These are phyloP conservation scores for Amanita subjunquillea DNA, from an alignment of 768 basidiomycete species.

Conservation along the genomic window DNA sequence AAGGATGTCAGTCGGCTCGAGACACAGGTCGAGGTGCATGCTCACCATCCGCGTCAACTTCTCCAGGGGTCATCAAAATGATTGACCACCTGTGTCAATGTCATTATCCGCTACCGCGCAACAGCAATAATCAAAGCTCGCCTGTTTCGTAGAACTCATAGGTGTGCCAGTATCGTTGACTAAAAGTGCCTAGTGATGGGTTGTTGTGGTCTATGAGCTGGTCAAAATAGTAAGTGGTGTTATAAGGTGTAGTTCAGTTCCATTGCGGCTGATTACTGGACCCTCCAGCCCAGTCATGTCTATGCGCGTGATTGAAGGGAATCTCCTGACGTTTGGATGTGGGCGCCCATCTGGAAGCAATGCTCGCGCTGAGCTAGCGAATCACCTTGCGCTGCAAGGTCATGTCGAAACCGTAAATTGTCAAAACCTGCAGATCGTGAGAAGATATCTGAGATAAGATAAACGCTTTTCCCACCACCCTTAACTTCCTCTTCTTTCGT, in stretches of 20 bases:
- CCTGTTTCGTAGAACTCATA: conserved; percentile 55
- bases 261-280: conserved; percentile 32
- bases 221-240: conserved; percentile 44
- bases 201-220: conserved; percentile 44
- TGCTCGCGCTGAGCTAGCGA: too few species aligned
- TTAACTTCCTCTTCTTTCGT: too few species aligned
- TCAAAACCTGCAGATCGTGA: too few species aligned
- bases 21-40: background rate
- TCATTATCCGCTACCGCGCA: background rate
- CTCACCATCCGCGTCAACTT: conserved; percentile 42
- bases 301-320: conserved; percentile 26
- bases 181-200: conserved; percentile 63
- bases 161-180: conserved; percentile 64
- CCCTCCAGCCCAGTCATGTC: conserved; percentile 14
- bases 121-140: conserved; percentile 8
- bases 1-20: background rate
- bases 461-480: too few species aligned
- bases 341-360: conserved; percentile 10
- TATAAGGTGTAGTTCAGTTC: conserved; percentile 32
- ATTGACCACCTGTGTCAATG: conserved; percentile 37
- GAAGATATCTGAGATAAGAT: too few species aligned
- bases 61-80: conserved; percentile 58
- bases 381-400: too few species aligned
- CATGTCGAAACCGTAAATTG: too few species aligned
- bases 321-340: conserved; percentile 31